Base-by-base conservation (phyloP, 1,139 yeast genomes). In the Sugiyamaella paludigena region DNA sequence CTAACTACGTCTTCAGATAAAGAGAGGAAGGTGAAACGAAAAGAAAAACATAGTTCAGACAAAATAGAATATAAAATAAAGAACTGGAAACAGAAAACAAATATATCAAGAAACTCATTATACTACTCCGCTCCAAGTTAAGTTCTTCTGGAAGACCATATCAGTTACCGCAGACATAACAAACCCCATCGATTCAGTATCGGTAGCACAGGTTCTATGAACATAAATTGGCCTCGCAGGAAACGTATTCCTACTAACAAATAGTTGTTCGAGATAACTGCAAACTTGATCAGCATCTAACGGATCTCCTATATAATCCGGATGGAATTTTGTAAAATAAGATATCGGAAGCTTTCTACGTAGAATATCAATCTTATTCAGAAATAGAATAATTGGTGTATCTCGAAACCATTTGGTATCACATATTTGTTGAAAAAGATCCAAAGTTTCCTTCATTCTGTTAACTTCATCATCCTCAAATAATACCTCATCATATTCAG, bases 171-270 rank as follows among this genome's bases (percentile, higher is more conserved):
- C 98, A 9, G 87, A 80, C 55, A 92, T 74, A 28, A 92, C 96
- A 66, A 89, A 91, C 62, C 80, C 79, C 96, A 91, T 91, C 27
- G 87, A 77, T 48, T 79, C 75, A 0, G 95, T 81, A 66, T 94
- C 98, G 0, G 98, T 92, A 1, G 99, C 99, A 71, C 97, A 89
- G 1, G 98, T 94, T 57, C 91, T 73, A 68, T 89, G 97, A 27
- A 88, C 84, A 65, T 94, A 94, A 31, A 91, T 80, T 6, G 91
- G 92, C 12, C 57, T 50, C 45, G 79, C 77, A 1, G 84, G 74
- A 50, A 52, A 53, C 31, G 80, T 72, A 64, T 87, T 87, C 58
- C 84, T 65, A 49, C 79, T 73, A 50, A 55, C 49, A 52, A 58
- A 66, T 47, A 54, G 39, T 8, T 43, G 39, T 46, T 60, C 64